These are phyloP conservation scores for Asclepias syriaca DNA, from an alignment of 257 asterid genomes.

Conservation along the genomic window DNA sequence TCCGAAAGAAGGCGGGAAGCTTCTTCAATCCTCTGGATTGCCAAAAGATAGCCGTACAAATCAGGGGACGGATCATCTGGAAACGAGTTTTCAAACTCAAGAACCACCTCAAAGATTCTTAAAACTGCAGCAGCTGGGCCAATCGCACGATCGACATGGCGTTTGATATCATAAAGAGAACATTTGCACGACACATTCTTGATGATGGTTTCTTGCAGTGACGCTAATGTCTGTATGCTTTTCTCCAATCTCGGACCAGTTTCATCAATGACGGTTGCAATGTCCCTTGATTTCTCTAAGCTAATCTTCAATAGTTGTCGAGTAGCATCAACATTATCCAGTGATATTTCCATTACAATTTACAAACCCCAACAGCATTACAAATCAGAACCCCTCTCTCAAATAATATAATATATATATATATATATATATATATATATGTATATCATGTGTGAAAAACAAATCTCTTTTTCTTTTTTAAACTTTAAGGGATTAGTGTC, in stretches of 20 bases:
- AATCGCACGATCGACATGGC: constrained; percentile 40
- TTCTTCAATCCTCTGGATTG: constrained; percentile 48
- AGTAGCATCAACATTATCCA: constrained; percentile 41
- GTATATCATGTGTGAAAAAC: background rate
- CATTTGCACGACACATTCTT: constrained; percentile 38
- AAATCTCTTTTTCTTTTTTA: background rate
- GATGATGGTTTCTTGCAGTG: constrained; percentile 26
- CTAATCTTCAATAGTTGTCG: constrained; percentile 46
- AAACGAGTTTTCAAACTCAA: constrained; percentile 36
- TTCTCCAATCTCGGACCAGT: constrained; percentile 36
- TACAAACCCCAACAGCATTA: background rate
- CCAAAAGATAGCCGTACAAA: constrained; percentile 27
- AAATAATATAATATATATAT: background rate
- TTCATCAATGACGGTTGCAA: constrained; percentile 33
- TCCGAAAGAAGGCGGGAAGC: constrained; percentile 59
- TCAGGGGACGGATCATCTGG: constrained; percentile 25
- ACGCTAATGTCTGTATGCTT: constrained; percentile 25
- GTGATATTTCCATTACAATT: constrained; percentile 24
- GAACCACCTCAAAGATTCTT: constrained; percentile 47
- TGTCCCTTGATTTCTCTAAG: constrained; percentile 50
- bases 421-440: background rate
- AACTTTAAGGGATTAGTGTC: background rate
- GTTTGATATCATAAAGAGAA: constrained; percentile 40
- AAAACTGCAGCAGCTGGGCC: constrained; percentile 60
- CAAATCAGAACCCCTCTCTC: background rate